Percentiles rank a stretch among this genome's conserved stretches.
phyloP scores from a whole-genome alignment of 768 basidiomycete genomes.

The Peribolospora baueri region DNA sequence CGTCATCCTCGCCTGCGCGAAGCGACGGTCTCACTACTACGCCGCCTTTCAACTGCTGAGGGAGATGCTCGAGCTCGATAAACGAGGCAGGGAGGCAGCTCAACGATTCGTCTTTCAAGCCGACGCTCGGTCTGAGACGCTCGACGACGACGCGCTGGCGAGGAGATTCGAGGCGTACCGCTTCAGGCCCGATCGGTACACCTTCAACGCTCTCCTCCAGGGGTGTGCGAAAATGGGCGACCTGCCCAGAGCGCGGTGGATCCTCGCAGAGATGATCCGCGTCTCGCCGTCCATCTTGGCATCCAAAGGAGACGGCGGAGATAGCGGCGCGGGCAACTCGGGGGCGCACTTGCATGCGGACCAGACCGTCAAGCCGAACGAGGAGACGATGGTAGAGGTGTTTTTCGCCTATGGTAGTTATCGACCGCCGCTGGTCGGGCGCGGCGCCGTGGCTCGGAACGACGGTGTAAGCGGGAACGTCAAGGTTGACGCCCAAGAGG shows the following conservation, averaged over 20 bases:
- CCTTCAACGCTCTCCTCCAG: constrained; percentile 66
- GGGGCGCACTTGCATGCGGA: constrained; percentile 3
- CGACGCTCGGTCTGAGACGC: constrained; percentile 22
- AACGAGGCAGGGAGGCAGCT: constrained; percentile 36
- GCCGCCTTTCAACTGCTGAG: constrained; percentile 61
- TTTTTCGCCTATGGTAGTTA: too few relatives aligned
- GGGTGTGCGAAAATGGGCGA: constrained; percentile 74
- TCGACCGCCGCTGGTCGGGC: background rate
- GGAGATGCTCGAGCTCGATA: constrained; percentile 46
- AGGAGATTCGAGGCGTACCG: constrained; percentile 4
- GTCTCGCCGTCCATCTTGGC: background rate
- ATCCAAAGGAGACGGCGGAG: too few relatives aligned
- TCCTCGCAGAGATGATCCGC: constrained; percentile 61
- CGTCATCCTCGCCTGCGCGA: constrained; percentile 53
- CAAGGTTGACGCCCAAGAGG: too few relatives aligned
- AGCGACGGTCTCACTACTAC: constrained; percentile 31
- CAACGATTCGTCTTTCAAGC: constrained; percentile 18
- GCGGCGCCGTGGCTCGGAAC: background rate
- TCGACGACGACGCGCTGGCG: too few relatives aligned
- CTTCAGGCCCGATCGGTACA: constrained; percentile 33
- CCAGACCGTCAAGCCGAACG: too few relatives aligned
- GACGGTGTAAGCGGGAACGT: too few relatives aligned
- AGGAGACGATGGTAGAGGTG: too few relatives aligned
- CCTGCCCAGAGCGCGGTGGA: constrained; percentile 59
- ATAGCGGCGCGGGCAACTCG: constrained; percentile 1